A percentile compares a stretch with the other conserved stretches of the same genome.
Conservation (phyloP, 2,329 filamentous ascomycete species). For the Emmonsiellopsis sp. region DNA sequence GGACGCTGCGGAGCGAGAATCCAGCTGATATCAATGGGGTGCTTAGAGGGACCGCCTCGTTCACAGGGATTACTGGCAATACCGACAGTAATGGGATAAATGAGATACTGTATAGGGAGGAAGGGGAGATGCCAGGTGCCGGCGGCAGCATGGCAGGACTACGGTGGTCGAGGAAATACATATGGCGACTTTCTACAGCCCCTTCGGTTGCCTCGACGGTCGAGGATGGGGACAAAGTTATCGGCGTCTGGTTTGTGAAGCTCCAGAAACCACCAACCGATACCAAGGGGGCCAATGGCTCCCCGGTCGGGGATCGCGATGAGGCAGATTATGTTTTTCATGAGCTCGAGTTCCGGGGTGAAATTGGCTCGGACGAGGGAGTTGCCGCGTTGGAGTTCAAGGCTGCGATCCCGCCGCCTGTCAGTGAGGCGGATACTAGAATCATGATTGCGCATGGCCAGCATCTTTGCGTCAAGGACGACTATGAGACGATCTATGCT, state of each 20-base stretch:
- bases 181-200: conserved; percentile 27
- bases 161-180: conserved; percentile 34
- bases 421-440: conserved; percentile 11
- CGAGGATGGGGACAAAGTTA: conserved; percentile 5
- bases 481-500: conserved; percentile 36
- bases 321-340: conserved; percentile 37
- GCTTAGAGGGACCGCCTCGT: conserved; percentile 31
- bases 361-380: neutral
- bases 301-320: conserved; percentile 14
- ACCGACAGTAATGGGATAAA: conserved; percentile 17
- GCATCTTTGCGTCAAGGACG: conserved; percentile 38
- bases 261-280: conserved; percentile 11
- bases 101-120: conserved; percentile 33
- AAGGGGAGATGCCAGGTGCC: conserved; percentile 29
- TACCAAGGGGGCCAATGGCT: neutral
- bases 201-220: conserved; percentile 3
- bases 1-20: conserved; percentile 32
- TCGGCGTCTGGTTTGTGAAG: conserved; percentile 39
- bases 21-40: conserved; percentile 32
- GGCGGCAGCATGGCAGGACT: conserved; percentile 18
- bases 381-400: conserved; percentile 11
- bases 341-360: conserved; percentile 26
- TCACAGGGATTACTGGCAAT: conserved; percentile 17
- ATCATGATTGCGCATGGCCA: conserved; percentile 30
- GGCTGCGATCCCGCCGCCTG: conserved; percentile 12